Percentiles rank a stretch among this genome's conserved stretches.
Evolutionary conservation across 768 basidiomycete genomes (phyloP).

Genomic region (Agrocybe chaxingu): DNA sequence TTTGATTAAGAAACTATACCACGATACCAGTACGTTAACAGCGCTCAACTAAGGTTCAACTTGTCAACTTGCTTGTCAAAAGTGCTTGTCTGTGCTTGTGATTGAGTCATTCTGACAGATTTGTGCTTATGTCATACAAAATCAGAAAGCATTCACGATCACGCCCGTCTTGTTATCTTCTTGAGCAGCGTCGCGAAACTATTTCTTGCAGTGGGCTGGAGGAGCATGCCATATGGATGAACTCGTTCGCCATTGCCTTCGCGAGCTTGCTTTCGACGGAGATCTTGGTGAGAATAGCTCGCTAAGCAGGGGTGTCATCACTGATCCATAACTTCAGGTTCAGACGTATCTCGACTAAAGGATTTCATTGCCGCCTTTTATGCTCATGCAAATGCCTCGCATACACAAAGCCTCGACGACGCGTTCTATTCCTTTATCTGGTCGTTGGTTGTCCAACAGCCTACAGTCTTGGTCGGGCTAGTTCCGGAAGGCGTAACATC

Average conservation of each 20-base stretch:
- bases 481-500: slow-evolving; percentile 55
- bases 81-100: too few species aligned
- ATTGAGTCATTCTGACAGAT: too few species aligned
- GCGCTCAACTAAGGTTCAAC: too few species aligned
- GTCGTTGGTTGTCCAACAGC: slow-evolving; percentile 73
- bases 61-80: too few species aligned
- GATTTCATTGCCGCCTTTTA: slow-evolving; percentile 73
- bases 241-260: slow-evolving; percentile 78
- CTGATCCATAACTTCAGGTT: slow-evolving; percentile 49
- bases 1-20: too few species aligned
- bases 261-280: slow-evolving; percentile 87
- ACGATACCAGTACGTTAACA: too few species aligned
- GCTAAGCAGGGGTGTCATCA: slow-evolving; percentile 23
- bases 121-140: too few species aligned
- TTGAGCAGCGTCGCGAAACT: neutral
- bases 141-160: too few species aligned
- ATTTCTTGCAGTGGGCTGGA: too few species aligned
- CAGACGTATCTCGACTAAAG: slow-evolving; percentile 64
- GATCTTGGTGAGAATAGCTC: slow-evolving; percentile 68
- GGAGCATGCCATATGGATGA: slow-evolving; percentile 61
- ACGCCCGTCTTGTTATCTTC: too few species aligned
- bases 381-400: slow-evolving; percentile 33
- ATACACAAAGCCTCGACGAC: slow-evolving; percentile 65
- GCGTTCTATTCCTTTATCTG: slow-evolving; percentile 78
- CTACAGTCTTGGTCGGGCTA: slow-evolving; percentile 73